These are phyloP conservation scores for Trichophyton schoenleinii DNA, from an alignment of 2,329 filamentous ascomycete genomes.

Conservation along the genomic window DNA sequence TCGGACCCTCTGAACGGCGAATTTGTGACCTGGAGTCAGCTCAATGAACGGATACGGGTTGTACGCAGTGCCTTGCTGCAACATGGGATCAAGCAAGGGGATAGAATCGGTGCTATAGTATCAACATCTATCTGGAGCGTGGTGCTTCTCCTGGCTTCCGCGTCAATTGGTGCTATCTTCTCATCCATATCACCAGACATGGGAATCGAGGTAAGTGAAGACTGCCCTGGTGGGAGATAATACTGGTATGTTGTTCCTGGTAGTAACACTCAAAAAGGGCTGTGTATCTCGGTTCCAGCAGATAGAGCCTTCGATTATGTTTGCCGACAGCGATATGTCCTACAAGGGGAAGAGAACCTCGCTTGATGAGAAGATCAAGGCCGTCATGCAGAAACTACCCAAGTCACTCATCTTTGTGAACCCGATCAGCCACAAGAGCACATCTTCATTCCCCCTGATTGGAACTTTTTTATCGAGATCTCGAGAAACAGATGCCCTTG, in stretches of 20 bases:
- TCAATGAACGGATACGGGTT: constrained; percentile 28
- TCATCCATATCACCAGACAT: constrained; percentile 35
- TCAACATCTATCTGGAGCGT: constrained; percentile 33
- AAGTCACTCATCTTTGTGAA: constrained; percentile 16
- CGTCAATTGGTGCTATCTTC: constrained; percentile 34
- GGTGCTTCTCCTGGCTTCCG: constrained; percentile 31
- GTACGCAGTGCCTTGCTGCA: constrained; percentile 28
- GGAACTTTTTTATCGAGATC: constrained; percentile 24
- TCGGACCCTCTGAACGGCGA: constrained; percentile 26
- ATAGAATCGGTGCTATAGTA: constrained; percentile 31
- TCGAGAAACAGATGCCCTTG: constrained; percentile 20
- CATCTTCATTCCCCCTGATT: constrained; percentile 17
- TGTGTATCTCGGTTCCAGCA: constrained; percentile 29
- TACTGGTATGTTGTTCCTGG: neutral
- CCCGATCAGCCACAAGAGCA: constrained; percentile 11
- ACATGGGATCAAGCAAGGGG: constrained; percentile 27
- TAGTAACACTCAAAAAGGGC: constrained; percentile 13
- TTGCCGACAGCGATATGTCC: constrained; percentile 30
- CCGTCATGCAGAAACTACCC: constrained; percentile 21
- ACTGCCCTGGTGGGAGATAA: neutral
- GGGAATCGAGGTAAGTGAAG: constrained; percentile 21
- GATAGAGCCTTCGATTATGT: constrained; percentile 29
- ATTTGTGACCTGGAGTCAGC: constrained; percentile 28
- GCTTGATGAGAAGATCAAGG: constrained; percentile 22
- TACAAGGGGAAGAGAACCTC: constrained; percentile 29